Evolutionary conservation across 495 filamentous ascomycete genomes (phyloP).

Genomic region (Lentithecium fluviatile): DNA sequence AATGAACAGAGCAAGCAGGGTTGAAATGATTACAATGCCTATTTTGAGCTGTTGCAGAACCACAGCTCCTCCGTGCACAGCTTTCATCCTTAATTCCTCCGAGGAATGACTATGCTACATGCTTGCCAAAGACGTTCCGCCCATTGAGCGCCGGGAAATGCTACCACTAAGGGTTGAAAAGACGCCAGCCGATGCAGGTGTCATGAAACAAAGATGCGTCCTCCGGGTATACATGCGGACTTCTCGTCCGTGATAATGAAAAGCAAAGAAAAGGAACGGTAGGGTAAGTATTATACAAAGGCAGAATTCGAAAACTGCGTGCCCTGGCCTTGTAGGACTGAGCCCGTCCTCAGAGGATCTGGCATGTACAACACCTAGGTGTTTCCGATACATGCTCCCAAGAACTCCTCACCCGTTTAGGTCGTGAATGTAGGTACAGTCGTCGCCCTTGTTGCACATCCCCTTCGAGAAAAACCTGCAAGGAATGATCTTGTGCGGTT

Average conservation of each 20-base stretch:
- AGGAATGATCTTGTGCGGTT: conserved; percentile 44
- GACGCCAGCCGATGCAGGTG: conserved; percentile 4
- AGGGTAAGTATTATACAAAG: conserved; percentile 13
- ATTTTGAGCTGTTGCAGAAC: too few species aligned
- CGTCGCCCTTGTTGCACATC: conserved; percentile 78
- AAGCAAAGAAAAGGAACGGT: conserved; percentile 3
- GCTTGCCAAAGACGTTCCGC: too few species aligned
- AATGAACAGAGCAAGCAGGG: too few species aligned
- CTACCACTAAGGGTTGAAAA: conserved; percentile 14
- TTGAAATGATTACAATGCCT: too few species aligned
- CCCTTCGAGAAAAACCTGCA: conserved; percentile 79
- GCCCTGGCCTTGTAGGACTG: neutral
- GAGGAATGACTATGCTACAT: too few species aligned
- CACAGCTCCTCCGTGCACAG: too few species aligned
- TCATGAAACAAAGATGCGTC: neutral
- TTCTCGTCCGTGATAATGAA: neutral
- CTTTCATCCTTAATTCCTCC: too few species aligned
- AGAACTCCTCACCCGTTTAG: neutral
- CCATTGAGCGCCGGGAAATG: conserved; percentile 3
- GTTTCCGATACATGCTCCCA: too few species aligned
- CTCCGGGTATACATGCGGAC: conserved; percentile 19
- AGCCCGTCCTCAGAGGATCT: too few species aligned
- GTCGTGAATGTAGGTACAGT: conserved; percentile 80
- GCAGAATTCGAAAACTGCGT: neutral
- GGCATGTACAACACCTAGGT: too few species aligned